Conservation (phyloP, 768 basidiomycete genomes). For the Pluteus cervinus region DNA sequence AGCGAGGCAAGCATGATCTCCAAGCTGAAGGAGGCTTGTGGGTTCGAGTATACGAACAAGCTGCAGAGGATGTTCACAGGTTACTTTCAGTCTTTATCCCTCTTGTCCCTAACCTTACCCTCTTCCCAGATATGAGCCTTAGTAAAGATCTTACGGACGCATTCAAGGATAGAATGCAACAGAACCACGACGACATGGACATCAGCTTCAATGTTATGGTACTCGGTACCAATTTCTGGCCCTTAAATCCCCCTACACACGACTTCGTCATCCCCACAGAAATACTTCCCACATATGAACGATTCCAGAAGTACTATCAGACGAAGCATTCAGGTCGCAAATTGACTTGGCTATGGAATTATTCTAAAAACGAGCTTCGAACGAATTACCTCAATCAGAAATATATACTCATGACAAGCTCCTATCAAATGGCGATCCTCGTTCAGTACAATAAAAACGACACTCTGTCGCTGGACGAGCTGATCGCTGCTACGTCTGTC, state of each 20-base stretch:
- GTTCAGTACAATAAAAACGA: slow-evolving; percentile 92
- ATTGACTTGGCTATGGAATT: slow-evolving; percentile 98
- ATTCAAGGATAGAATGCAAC: slow-evolving; percentile 91
- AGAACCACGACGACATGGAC: slow-evolving; percentile 79
- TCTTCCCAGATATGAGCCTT: slow-evolving; percentile 77
- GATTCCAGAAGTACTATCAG: slow-evolving; percentile 91
- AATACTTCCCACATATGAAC: slow-evolving; percentile 80
- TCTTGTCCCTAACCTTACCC: not conserved
- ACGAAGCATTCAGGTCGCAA: slow-evolving; percentile 92
- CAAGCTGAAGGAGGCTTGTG: slow-evolving; percentile 93
- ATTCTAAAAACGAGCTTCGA: slow-evolving; percentile 92
- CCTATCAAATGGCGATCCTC: slow-evolving; percentile 94
- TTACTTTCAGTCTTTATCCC: slow-evolving; percentile 22
- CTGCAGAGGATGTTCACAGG: slow-evolving; percentile 96
- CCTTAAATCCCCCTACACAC: slow-evolving; percentile 73
- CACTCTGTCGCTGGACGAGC: slow-evolving; percentile 74
- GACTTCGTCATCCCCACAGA: slow-evolving; percentile 89
- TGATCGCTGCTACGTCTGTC: slow-evolving; percentile 74
- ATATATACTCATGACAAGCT: slow-evolving; percentile 92
- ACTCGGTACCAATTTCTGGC: slow-evolving; percentile 95
- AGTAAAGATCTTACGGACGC: slow-evolving; percentile 94
- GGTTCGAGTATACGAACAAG: slow-evolving; percentile 96
- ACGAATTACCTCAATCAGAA: slow-evolving; percentile 92
- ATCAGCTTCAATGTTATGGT: slow-evolving; percentile 93
- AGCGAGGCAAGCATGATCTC: slow-evolving; percentile 97